These are phyloP conservation scores for Acanthamoeba polyphaga DNA, from an alignment of 208 protist species.

Conservation along the genomic window DNA sequence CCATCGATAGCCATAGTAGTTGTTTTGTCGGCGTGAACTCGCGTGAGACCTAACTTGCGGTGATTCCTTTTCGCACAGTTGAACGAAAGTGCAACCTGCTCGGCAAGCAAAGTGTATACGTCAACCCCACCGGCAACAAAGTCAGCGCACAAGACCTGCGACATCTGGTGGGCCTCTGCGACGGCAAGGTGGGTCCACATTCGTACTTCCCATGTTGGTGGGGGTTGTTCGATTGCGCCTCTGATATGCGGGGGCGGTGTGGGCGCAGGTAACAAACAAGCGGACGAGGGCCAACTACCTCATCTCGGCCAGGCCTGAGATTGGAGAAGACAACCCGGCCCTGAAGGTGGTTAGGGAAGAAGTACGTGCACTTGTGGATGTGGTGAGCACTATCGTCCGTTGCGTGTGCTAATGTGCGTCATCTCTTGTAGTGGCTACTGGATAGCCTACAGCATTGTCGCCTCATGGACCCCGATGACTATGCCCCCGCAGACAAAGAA, in stretches of 20 bases:
- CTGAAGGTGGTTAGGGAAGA: slow-evolving; percentile 4
- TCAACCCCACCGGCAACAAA: not conserved
- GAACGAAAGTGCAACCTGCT: not conserved
- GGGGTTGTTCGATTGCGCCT: not conserved
- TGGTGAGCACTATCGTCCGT: not conserved
- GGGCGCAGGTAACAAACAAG: not conserved
- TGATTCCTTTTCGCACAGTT: not conserved
- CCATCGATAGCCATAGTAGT: not conserved
- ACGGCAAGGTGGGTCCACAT: not conserved
- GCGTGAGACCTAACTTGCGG: too few relatives aligned
- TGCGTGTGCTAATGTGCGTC: not conserved
- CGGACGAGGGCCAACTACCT: not conserved
- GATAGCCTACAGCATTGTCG: slow-evolving; percentile 1
- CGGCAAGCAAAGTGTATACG: not conserved
- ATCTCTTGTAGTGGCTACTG: not conserved
- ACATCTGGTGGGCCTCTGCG: not conserved
- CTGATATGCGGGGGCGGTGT: not conserved
- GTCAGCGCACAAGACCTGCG: not conserved
- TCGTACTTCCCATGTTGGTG: not conserved
- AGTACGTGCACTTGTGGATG: not conserved
- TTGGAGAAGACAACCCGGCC: not conserved
- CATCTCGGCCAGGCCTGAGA: not conserved
- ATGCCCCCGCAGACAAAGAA: not conserved
- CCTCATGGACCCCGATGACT: not conserved
- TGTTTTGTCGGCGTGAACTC: not conserved